A percentile compares a stretch with the other conserved stretches of the same genome.
Conservation (phyloP, 2,329 filamentous ascomycete genomes). For the Colletotrichum salicis region DNA sequence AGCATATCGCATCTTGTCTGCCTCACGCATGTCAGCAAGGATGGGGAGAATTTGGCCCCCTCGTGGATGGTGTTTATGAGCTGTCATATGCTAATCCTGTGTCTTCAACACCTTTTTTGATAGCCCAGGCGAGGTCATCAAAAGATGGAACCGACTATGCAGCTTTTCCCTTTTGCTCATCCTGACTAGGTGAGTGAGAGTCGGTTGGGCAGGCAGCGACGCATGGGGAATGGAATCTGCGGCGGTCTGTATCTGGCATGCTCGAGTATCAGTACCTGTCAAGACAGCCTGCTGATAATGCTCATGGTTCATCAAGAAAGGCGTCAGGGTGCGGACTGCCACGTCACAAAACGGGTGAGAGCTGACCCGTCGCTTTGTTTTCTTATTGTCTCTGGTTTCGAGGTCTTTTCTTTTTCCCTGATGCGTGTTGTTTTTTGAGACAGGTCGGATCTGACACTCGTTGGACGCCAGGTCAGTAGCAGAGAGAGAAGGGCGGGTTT, state of each 20-base stretch:
- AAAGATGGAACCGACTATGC: constrained; percentile 12
- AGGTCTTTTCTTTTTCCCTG: background rate
- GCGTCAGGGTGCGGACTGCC: constrained; percentile 24
- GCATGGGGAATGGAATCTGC: background rate
- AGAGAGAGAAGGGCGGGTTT: background rate
- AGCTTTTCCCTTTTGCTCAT: constrained; percentile 5
- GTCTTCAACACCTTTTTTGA: background rate
- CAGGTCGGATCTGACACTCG: constrained; percentile 23
- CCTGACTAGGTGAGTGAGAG: background rate
- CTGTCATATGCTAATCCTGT: constrained; percentile 22
- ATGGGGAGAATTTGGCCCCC: constrained; percentile 6
- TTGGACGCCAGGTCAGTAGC: constrained; percentile 5
- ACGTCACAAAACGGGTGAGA: constrained; percentile 33
- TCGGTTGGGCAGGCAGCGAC: constrained; percentile 3
- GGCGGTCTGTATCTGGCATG: constrained; percentile 13
- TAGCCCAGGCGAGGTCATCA: background rate
- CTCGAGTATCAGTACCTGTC: constrained; percentile 20
- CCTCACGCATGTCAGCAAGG: constrained; percentile 29
- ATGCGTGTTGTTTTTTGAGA: constrained; percentile 12
- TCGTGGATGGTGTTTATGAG: constrained; percentile 19
- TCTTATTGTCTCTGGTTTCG: background rate
- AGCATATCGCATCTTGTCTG: background rate
- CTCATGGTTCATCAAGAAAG: background rate
- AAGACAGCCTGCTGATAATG: constrained; percentile 16
- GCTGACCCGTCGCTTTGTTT: constrained; percentile 32